Evolutionary conservation across 2,329 filamentous ascomycete species (phyloP).

Genomic region (Penicillium sp.): DNA sequence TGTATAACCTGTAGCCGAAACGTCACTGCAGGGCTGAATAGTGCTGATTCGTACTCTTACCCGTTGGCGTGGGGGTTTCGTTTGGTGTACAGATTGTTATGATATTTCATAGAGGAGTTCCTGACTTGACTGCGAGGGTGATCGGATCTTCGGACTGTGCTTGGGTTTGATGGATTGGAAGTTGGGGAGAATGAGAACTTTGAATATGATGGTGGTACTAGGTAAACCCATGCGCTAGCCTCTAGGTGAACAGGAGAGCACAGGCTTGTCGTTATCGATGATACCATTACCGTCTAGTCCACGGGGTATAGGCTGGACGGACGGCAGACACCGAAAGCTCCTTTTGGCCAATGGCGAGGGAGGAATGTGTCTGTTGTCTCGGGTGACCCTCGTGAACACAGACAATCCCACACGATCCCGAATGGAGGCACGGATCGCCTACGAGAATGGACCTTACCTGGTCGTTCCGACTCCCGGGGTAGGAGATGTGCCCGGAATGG

Average conservation of each 20-base stretch:
- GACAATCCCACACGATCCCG: conserved; percentile 7
- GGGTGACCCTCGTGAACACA: conserved; percentile 16
- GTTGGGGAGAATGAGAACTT: neutral
- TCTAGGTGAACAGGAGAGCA: neutral
- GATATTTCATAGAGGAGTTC: neutral
- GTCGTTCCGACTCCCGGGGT: too few species aligned
- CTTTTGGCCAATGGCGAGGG: neutral
- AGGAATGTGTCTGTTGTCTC: neutral
- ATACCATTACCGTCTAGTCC: too few species aligned
- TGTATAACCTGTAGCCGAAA: neutral
- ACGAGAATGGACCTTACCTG: neutral
- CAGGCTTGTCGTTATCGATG: too few species aligned
- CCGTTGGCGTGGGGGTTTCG: neutral
- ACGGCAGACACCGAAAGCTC: neutral
- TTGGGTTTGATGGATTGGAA: neutral
- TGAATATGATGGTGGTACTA: neutral
- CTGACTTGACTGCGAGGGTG: neutral
- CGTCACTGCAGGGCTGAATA: neutral
- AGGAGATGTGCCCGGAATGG: too few species aligned
- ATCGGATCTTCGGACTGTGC: neutral
- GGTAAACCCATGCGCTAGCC: too few species aligned
- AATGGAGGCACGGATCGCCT: conserved; percentile 9
- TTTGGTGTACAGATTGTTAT: neutral
- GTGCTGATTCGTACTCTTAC: neutral
- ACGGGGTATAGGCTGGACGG: too few species aligned